Base-by-base conservation (phyloP, 768 basidiomycete genomes). In the Trametes coccinea region DNA sequence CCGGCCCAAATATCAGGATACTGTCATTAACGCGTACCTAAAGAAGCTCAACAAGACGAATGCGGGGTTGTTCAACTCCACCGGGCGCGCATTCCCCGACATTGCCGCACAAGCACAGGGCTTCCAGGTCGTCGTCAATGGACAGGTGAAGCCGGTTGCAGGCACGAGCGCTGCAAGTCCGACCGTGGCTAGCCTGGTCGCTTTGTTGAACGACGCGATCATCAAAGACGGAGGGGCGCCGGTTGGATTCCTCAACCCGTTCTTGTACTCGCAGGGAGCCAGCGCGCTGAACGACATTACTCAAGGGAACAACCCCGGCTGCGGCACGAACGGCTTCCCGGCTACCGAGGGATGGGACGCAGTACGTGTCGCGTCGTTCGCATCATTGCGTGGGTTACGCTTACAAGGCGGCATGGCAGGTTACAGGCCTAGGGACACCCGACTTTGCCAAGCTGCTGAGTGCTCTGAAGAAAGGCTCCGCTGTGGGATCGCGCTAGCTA, bases 111-210 rank as follows among this genome's bases (percentile, higher is more conserved):
- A 71, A 53, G 77, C 73, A 8, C 63, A 72, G 45, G 61, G 67
- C 61, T 71, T 72, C 59, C 4, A 66, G 27, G 30, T 60, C 7
- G 66, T 50, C 16, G 59, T 37, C 58, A 1, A 69, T 48, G 66
- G 68, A 10, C 61, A 62, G 31, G 71, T 71, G 58, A 67, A 62
- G 44, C 67, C 67, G 22, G 63, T 74, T 2, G 63, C 57, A 1
- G 89, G 89, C 34, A 91, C 89, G 2, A 88, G 86, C 10, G 84
- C 85, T 0, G 67, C 87, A 0, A 68, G 84, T 6, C 89, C 89
- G 2, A 77, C 85, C 0, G 85, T 91, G 53, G 81, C 88, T 8
- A 82, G 79, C 27, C 74, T 90, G 53, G 74, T 89, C 11, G 78
- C 87, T 8, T 78, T 90, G 62, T 70, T 90, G 39, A 77, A 77